These are phyloP conservation scores for Talaromyces nanjingensis DNA, from an alignment of 495 filamentous ascomycete species.

Conservation along the genomic window DNA sequence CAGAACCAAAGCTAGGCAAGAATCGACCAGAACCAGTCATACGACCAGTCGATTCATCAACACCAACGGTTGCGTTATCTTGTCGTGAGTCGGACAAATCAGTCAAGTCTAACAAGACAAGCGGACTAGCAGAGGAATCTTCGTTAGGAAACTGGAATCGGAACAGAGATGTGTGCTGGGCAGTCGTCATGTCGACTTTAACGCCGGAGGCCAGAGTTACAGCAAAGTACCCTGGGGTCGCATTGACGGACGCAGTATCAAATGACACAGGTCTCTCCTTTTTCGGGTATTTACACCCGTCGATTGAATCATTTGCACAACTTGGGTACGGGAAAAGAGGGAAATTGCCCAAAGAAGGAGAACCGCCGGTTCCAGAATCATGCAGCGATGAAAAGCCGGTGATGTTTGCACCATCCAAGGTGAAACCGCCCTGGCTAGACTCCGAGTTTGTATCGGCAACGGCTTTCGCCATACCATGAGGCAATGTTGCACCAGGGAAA, in stretches of 20 bases:
- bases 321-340: slow-evolving; percentile 61
- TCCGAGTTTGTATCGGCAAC: slow-evolving; percentile 64
- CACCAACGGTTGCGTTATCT: slow-evolving; percentile 53
- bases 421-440: slow-evolving; percentile 66
- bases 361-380: slow-evolving; percentile 72
- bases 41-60: slow-evolving; percentile 53
- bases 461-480: slow-evolving; percentile 73
- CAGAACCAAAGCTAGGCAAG: slow-evolving; percentile 59
- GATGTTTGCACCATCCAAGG: slow-evolving; percentile 57
- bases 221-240: slow-evolving; percentile 64
- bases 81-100: slow-evolving; percentile 62
- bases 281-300: slow-evolving; percentile 62
- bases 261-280: slow-evolving; percentile 39
- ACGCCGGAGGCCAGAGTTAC: slow-evolving; percentile 55
- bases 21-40: slow-evolving; percentile 65
- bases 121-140: slow-evolving; percentile 31
- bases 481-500: slow-evolving; percentile 67
- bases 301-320: slow-evolving; percentile 56
- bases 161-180: slow-evolving; percentile 56
- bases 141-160: slow-evolving; percentile 54
- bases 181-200: slow-evolving; percentile 54
- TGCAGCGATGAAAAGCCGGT: slow-evolving; percentile 72
- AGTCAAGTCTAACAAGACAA: slow-evolving; percentile 62
- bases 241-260: slow-evolving; percentile 48
- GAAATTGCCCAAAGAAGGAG: slow-evolving; percentile 68